Evolutionary conservation across 2,329 filamentous ascomycete genomes (phyloP), one percentile per base, ranked within the genome.

Genomic region (Aspergillus novofumigatus): DNA sequence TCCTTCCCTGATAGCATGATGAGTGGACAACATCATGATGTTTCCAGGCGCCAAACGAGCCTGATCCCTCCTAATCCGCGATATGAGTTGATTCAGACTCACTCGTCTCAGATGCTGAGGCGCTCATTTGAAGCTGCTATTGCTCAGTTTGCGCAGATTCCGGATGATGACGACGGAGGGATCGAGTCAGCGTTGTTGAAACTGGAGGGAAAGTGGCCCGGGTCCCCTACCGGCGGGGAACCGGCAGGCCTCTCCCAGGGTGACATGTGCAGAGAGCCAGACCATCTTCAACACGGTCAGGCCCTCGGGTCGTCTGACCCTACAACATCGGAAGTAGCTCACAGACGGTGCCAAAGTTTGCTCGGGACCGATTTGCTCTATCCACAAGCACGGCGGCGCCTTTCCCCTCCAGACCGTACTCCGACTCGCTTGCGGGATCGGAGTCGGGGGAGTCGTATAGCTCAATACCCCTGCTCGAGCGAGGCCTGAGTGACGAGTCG

Each of bases 181-280:
- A 87, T 97, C 26, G 94, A 97, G 69, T 92, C 92, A n/a, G 91
- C 94, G 0, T 74, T 99, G 52, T 76, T 92, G 65, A 99, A 97
- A 68, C 81, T 99, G 0, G 94, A 99, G 76, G 94, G 94, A 9
- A 93, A 86, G 64, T 94, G 88, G 69, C 57, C 60, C 50, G 58
- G 51, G 2, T 21, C 51, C 21, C 47, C 60, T 32, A 54, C 41
- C 17, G 52, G 23, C 21, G 48, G 53, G 11, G 32, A 52, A n/a
- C 21, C 56, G 29, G 49, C 38, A 17, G 32, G 51, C 4, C 25
- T 41, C 5, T 50, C 21, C 4, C 29, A 38, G 5, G 23, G 20
- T 35, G 55, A 29, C 17, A 42, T 23, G 14, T 53, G 48, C 8
- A 57, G 54, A 59, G 52, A 51, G 42, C 58, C 14, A 57, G 45